Percentiles rank a stretch among this genome's conserved stretches.
These are phyloP conservation scores for Septoria linicola DNA, from an alignment of 2,329 filamentous ascomycete species.

Conservation along the genomic window DNA sequence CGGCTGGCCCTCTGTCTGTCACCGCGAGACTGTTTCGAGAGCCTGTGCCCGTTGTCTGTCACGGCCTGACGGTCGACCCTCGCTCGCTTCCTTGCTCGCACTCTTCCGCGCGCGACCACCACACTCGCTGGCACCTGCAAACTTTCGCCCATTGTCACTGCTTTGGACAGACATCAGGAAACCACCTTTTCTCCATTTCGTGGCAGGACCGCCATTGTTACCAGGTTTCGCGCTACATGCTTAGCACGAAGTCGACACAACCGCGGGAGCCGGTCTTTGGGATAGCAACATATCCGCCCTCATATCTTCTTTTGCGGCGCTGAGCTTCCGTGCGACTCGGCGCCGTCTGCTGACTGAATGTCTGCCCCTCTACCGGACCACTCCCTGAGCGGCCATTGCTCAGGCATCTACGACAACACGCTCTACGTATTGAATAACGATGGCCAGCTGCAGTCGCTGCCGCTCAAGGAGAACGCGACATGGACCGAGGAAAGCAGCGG, in stretches of 20 bases:
- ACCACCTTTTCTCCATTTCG: too few relatives aligned
- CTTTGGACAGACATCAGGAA: neutral
- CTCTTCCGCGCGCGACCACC: neutral
- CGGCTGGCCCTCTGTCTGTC: slow-evolving; percentile 1
- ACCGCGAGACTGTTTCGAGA: neutral
- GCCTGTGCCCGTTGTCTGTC: too few relatives aligned
- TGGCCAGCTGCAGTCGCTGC: slow-evolving; percentile 69
- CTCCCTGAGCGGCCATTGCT: slow-evolving; percentile 74
- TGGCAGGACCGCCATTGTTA: too few relatives aligned
- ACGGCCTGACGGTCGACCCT: neutral
- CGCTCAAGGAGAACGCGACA: slow-evolving; percentile 64
- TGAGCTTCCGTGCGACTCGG: slow-evolving; percentile 23
- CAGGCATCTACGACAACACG: slow-evolving; percentile 74
- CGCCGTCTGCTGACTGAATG: slow-evolving; percentile 52
- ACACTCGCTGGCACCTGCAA: slow-evolving; percentile 5
- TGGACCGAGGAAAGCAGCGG: slow-evolving; percentile 70
- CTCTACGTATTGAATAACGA: slow-evolving; percentile 78
- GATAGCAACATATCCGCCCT: slow-evolving; percentile 4
- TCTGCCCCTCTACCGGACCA: slow-evolving; percentile 67
- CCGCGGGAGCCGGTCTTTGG: too few relatives aligned
- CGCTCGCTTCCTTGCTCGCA: slow-evolving; percentile 14
- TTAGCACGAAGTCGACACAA: too few relatives aligned
- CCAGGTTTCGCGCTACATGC: too few relatives aligned
- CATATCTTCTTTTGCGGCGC: slow-evolving; percentile 17
- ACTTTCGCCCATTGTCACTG: neutral